Conservation (phyloP, 768 basidiomycete genomes). For the Grammothele lineata region DNA sequence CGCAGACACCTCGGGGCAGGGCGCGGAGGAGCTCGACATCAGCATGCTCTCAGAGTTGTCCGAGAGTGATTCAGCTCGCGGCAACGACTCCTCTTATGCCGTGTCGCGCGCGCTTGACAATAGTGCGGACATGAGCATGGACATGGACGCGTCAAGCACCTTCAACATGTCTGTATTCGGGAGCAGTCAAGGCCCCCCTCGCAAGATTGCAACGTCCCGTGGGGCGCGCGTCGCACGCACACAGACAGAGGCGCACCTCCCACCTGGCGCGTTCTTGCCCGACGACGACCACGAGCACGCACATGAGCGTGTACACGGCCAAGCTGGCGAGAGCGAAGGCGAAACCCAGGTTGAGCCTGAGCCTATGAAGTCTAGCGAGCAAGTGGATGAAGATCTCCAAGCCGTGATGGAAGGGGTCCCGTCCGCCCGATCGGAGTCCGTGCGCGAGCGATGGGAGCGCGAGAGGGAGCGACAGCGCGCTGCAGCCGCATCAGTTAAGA, state of each 20-base stretch:
- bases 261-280: conserved; percentile 43
- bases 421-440: too few relatives aligned
- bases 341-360: too few relatives aligned
- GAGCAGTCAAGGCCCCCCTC: background rate
- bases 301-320: background rate
- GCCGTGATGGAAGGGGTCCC: too few relatives aligned
- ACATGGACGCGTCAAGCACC: conserved; percentile 17
- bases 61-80: conserved; percentile 3
- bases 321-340: too few relatives aligned
- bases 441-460: too few relatives aligned
- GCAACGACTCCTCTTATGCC: conserved; percentile 4
- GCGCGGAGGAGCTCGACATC: conserved; percentile 12
- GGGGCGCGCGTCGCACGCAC: conserved; percentile 12
- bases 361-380: background rate
- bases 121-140: conserved; percentile 17
- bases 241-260: conserved; percentile 26
- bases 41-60: conserved; percentile 16
- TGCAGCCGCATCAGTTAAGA: too few relatives aligned
- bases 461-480: too few relatives aligned
- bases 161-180: conserved; percentile 30
- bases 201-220: conserved; percentile 14
- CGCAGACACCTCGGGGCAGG: conserved; percentile 1
- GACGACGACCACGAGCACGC: conserved; percentile 32
- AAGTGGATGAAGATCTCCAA: background rate
- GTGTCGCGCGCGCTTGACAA: conserved; percentile 17